Evolutionary conservation across 345 rosid genomes (phyloP), one percentile per base, ranked within the genome.

Genomic region (Populus davidiana): DNA sequence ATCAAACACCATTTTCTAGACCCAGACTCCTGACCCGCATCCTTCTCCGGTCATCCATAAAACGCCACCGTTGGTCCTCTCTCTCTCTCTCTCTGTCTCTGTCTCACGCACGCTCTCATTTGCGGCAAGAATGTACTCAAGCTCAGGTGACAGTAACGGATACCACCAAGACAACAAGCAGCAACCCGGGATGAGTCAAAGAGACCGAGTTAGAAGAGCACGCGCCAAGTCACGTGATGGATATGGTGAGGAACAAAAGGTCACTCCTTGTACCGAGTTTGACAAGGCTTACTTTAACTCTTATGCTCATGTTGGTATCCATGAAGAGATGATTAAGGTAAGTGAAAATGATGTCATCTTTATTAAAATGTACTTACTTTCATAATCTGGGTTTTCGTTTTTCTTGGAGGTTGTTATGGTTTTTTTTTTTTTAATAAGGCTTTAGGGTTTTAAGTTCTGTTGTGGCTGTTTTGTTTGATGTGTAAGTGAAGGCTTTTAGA

Each of bases 291-390:
- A 93, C 81, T 91, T 94, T 62, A 89, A 93, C 76, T 90, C 98
- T 4, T 93, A 94, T 65, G 97, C 98, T 73, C 98, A 94, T 79
- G 88, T 91, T 18, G 98, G 98, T 78, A 91, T 95, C 70, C 99
- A 94, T 82, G 97, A 93, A 84, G 98, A 94, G 85, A 94, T 93
- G 98, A 90, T 94, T 87, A 94, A 94, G 95, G 97, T 87, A 20
- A 44, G 20, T 38, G 25, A 50, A 14, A 29, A 16, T 63, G 21
- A 49, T 11, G 63, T 79, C 29, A 13, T 21, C 29, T 72, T 41
- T 23, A 13, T 72, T 38, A 29, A n/a, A 44, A 20, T 77, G 67
- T 63, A 23, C 4, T 63, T 63, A 33, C 16, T 63, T 12, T 17
- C 14, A 47, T 47, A 13, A 47, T 12, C 50, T 47, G 50, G 4